Evolutionary conservation across 352 stramenopile species (phyloP), one percentile per base, ranked within the genome.

Genomic region (Phytophthora fragariae): DNA sequence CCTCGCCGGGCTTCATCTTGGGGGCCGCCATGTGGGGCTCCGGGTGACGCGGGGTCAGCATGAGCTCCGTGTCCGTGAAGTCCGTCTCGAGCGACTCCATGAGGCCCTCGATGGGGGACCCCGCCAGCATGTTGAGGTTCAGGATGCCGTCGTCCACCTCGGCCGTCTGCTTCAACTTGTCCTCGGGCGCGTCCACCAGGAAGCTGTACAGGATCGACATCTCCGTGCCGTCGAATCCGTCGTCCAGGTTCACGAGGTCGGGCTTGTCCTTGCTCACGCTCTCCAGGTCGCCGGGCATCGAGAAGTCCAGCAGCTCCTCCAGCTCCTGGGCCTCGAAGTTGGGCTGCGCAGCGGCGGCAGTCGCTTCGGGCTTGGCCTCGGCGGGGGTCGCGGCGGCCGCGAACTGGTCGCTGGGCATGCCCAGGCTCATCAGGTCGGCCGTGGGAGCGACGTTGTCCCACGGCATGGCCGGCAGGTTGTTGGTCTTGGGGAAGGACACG

Each of bases 131-230:
- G 73, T 92, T 93, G 54, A 95, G 76, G 75, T 95, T 93, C 66
- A 93, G 37, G 59, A 93, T 91, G 41, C 85, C 87, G 62, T 92
- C 82, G 54, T 93, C 85, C 19, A 77, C 72, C 54, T 93, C 80
- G 9, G 72, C 27, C 21, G 80, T 73, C 76, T 83, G 82, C 70
- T 91, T 82, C 33, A 70, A 54, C 75, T 92, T 90, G 61, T 93
- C 85, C 68, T 93, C 86, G 5, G 84, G 86, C 5, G 80, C 77
- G 62, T 96, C 86, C 11, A 94, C 84, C 65, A 96, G 67, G 74
- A 95, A 94, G 67, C 82, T 93, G 83, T 94, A 96, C 33, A 96
- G 62, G 67, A 96, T 95, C 47, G 88, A 93, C 82, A 96, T 94
- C 65, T 96, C 88, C 44, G 87, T 94, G 27, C 85, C 86, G 75